These are phyloP conservation scores for Spergularia marina DNA, from an alignment of 148 eudicot genomes.

Conservation along the genomic window DNA sequence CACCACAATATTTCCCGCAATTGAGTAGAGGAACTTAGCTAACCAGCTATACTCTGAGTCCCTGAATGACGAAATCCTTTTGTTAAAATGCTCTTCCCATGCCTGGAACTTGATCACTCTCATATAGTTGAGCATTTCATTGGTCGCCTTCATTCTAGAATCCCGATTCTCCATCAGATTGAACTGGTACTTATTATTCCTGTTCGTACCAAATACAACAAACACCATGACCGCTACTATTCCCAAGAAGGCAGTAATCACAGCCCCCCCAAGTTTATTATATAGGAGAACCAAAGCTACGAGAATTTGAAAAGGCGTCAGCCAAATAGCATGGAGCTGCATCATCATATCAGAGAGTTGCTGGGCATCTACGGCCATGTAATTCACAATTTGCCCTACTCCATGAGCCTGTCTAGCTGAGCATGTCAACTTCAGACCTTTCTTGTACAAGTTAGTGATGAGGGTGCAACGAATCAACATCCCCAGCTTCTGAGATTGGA, in stretches of 20 bases:
- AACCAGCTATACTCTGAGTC: constrained; percentile 74
- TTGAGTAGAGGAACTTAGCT: constrained; percentile 62
- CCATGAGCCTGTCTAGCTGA: constrained; percentile 87
- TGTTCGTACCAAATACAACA: constrained; percentile 46
- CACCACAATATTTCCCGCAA: constrained; percentile 56
- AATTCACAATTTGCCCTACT: constrained; percentile 90
- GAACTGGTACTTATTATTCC: constrained; percentile 59
- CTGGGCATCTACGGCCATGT: constrained; percentile 97
- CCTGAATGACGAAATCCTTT: constrained; percentile 57
- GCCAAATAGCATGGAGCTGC: constrained; percentile 83
- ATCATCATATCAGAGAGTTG: constrained; percentile 97
- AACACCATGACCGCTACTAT: constrained; percentile 47
- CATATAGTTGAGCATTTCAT: constrained; percentile 93
- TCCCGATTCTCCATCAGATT: constrained; percentile 69
- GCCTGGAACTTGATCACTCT: constrained; percentile 93
- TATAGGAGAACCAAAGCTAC: constrained; percentile 63
- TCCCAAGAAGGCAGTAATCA: constrained; percentile 53
- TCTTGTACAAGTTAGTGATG: constrained; percentile 73
- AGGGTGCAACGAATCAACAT: constrained; percentile 82
- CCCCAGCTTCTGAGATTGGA: constrained; percentile 77
- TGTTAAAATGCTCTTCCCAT: constrained; percentile 88
- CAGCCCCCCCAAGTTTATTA: constrained; percentile 46
- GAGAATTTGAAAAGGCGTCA: constrained; percentile 71
- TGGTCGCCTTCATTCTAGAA: constrained; percentile 87
- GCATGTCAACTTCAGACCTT: constrained; percentile 70